Evolutionary conservation across 768 basidiomycete genomes (phyloP).

Genomic region (Tylopilus intermedius): DNA sequence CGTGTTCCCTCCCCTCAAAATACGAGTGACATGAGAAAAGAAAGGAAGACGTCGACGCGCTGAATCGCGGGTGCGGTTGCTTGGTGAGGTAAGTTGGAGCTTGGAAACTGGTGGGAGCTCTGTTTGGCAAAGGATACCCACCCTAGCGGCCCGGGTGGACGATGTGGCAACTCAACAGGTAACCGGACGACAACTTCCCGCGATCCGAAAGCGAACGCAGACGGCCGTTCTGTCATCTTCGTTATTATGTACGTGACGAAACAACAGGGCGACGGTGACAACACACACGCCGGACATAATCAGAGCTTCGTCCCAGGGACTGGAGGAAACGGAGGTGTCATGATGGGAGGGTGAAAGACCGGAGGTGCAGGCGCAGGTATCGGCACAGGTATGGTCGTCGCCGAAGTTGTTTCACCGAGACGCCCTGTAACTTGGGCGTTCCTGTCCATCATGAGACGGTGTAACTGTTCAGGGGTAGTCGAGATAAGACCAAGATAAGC

Average conservation of each 20-base stretch:
- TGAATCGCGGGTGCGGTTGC: not conserved
- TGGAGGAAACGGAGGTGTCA: slow-evolving; percentile 28
- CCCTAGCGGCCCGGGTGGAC: not conserved
- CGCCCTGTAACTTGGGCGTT: slow-evolving; percentile 55
- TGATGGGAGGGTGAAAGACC: slow-evolving; percentile 27
- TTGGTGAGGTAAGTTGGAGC: not conserved
- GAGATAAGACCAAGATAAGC: slow-evolving; percentile 15
- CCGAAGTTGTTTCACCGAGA: slow-evolving; percentile 19
- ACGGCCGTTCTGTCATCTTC: slow-evolving; percentile 2
- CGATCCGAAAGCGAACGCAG: not conserved
- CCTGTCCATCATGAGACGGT: slow-evolving; percentile 73
- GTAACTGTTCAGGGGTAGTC: slow-evolving; percentile 38
- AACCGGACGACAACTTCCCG: slow-evolving; percentile 7
- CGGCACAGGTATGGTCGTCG: slow-evolving; percentile 13
- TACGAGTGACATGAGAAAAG: slow-evolving; percentile 17
- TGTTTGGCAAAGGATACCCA: slow-evolving; percentile 5
- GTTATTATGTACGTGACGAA: slow-evolving; percentile 22
- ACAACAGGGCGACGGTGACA: not conserved
- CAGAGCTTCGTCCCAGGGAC: slow-evolving; percentile 31
- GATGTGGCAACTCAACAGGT: not conserved
- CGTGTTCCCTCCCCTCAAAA: not conserved
- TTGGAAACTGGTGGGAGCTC: not conserved
- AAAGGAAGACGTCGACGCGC: not conserved
- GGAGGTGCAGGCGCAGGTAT: slow-evolving; percentile 20
- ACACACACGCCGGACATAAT: slow-evolving; percentile 3